Evolutionary conservation across 129 eudicot genomes (phyloP), one percentile per base, ranked within the genome.

Genomic region (Artemisia annua): DNA sequence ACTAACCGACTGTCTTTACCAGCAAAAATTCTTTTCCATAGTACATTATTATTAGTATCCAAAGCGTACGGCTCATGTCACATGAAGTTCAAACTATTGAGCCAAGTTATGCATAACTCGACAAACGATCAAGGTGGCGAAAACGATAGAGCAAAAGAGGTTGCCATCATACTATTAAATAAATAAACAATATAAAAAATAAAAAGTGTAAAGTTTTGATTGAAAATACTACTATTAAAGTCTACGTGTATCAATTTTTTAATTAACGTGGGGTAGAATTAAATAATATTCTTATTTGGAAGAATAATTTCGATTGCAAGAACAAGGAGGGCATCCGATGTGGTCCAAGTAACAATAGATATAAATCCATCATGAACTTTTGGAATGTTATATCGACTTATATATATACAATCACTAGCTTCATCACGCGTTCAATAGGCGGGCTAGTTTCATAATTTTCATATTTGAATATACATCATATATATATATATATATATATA

Each of bases 261-360:
- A 77, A 5, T 51, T 48, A 77, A 50, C 71, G 71, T 77, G 81
- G 81, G 81, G 71, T 69, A 11, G 32, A 76, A 68, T 0, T 55
- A 75, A 68, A 75, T 43, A 30, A 57, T 22, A 9, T 11, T 43
- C 8, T 52, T 22, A 12, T 8, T 35, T 65, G 56, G 8, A 50
- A 26, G 17, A 76, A 62, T 14, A 15, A 11, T 17, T 30, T 16
- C 22, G 46, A 60, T 49, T 77, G 30, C 12, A 60, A 7, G 32
- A 61, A 46, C 24, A 50, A 15, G 48, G 6, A 50, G 32, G 64
- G 76, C 76, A 77, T 77, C 81, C 81, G 16, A 61, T 58, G 67
- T 44, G 67, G 67, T 14, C 74, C n/a, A 22, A 19, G n/a, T 70
- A 19, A 39, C 43, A 32, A 32, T 32, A 5, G 43, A 32, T 32